Evolutionary conservation across 2,329 filamentous ascomycete genomes (phyloP).

Genomic region (Trichophaea hybrida): DNA sequence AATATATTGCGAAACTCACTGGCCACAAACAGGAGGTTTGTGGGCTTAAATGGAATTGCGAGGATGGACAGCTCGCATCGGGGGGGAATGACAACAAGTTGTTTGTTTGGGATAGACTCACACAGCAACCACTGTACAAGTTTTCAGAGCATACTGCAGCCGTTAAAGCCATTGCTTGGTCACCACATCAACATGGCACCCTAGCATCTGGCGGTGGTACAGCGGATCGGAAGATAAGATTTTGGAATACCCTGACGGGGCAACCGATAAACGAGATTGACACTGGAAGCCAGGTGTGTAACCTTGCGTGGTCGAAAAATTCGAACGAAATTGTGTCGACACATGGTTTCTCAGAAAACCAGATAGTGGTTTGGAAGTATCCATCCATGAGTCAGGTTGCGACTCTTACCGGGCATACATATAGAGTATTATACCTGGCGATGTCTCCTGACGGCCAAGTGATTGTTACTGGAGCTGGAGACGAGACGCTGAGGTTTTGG

Average conservation of each 20-base stretch:
- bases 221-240: conserved; percentile 89
- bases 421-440: conserved; percentile 84
- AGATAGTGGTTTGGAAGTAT: conserved; percentile 99
- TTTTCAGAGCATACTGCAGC: conserved; percentile 91
- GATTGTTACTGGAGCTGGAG: conserved; percentile 88
- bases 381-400: conserved; percentile 95
- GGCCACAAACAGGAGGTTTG: conserved; percentile 98
- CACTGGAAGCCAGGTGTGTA: conserved; percentile 97
- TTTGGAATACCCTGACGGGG: conserved; percentile 88
- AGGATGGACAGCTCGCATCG: conserved; percentile 85
- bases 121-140: conserved; percentile 81
- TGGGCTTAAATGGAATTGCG: conserved; percentile 90
- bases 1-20: conserved; percentile 72
- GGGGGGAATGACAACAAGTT: conserved; percentile 98
- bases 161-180: conserved; percentile 97
- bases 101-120: conserved; percentile 95
- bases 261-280: conserved; percentile 74
- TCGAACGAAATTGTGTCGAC: conserved; percentile 96
- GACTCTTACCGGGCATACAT: conserved; percentile 89
- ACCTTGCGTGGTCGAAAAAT: conserved; percentile 92
- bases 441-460: conserved; percentile 94
- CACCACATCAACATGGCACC: conserved; percentile 82
- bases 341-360: conserved; percentile 94
- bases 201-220: conserved; percentile 94
- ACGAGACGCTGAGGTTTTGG: conserved; percentile 95